Evolutionary conservation across 139 green algal genomes (phyloP).

Genomic region (Picochlorum sp.): DNA sequence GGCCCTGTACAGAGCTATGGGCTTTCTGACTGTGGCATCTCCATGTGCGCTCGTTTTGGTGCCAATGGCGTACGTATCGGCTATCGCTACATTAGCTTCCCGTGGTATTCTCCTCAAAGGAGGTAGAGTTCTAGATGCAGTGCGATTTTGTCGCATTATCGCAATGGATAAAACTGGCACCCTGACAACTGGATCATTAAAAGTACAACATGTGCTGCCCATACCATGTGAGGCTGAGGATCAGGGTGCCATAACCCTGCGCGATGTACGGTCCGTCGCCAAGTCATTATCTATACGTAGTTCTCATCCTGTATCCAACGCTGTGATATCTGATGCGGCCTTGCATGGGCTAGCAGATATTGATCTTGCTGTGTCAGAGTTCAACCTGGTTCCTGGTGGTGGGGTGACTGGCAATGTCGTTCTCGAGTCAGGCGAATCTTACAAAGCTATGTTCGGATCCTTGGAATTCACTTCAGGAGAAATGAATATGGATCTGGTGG

Average conservation of each 20-base stretch:
- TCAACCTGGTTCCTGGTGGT: constrained; percentile 31
- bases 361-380: constrained; percentile 21
- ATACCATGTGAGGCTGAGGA: not conserved
- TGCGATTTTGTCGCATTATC: constrained; percentile 42
- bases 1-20: constrained; percentile 74
- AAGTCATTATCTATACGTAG: constrained; percentile 33
- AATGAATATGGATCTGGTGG: not conserved
- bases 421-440: not conserved
- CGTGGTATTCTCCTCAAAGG: constrained; percentile 65
- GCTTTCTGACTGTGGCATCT: constrained; percentile 64
- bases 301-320: constrained; percentile 41
- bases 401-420: constrained; percentile 20
- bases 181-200: constrained; percentile 59
- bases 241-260: not conserved
- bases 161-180: constrained; percentile 89
- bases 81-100: constrained; percentile 62
- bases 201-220: not conserved
- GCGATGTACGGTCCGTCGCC: constrained; percentile 21
- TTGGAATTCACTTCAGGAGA: constrained; percentile 2
- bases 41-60: constrained; percentile 82
- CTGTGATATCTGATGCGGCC: constrained; percentile 16
- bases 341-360: not conserved
- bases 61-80: constrained; percentile 79
- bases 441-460: not conserved
- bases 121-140: constrained; percentile 61